phyloP scores from a whole-genome alignment of 768 basidiomycete species.

The Boletales sp. region DNA sequence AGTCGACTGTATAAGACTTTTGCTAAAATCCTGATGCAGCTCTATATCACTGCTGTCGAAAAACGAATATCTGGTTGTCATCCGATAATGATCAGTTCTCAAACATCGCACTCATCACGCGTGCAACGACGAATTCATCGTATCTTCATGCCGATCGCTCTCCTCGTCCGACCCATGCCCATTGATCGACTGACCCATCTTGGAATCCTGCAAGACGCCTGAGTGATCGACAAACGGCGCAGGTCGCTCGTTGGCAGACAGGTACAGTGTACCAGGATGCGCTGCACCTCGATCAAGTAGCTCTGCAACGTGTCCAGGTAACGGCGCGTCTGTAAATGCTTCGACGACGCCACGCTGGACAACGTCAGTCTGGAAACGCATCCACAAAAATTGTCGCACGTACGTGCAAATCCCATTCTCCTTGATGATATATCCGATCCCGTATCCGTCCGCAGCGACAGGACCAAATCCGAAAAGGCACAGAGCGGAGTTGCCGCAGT shows the following conservation, averaged over 20 bases:
- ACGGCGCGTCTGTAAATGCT: conserved; percentile 90
- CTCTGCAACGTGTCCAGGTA: conserved; percentile 83
- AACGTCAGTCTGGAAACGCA: too few relatives aligned
- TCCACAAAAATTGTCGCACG: conserved; percentile 18
- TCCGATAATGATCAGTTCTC: conserved; percentile 8
- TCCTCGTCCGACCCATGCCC: conserved; percentile 36
- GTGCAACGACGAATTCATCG: conserved; percentile 55
- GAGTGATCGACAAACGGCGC: conserved; percentile 80
- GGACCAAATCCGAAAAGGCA: conserved; percentile 93
- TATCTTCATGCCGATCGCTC: conserved; percentile 45
- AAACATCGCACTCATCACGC: background rate
- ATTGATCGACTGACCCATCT: conserved; percentile 69
- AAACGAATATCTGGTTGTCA: conserved; percentile 73
- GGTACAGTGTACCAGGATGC: conserved; percentile 77
- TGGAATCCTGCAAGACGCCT: conserved; percentile 69
- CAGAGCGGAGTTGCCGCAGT: conserved; percentile 94
- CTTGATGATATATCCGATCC: conserved; percentile 98
- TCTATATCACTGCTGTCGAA: conserved; percentile 79
- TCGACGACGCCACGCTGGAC: conserved; percentile 86
- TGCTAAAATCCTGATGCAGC: too few relatives aligned
- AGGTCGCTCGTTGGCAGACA: conserved; percentile 79
- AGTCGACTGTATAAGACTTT: too few relatives aligned
- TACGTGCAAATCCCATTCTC: conserved; percentile 87
- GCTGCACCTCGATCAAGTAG: conserved; percentile 80
- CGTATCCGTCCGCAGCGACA: conserved; percentile 91